Conservation (phyloP, 345 rosid genomes). For the Hypericum androsaemum region DNA sequence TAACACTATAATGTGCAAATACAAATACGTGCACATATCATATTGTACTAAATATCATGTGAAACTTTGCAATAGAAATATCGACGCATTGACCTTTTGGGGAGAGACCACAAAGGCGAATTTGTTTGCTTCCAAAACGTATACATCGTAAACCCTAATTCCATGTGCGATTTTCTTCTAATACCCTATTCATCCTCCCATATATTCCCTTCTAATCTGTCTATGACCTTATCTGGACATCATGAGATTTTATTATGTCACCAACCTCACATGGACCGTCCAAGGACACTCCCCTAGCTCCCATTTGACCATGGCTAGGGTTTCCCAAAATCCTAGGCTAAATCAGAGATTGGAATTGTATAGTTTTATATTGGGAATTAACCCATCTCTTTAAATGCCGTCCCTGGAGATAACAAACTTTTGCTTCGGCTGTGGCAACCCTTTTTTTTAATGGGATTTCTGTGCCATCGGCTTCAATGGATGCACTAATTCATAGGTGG, state of each 20-base stretch:
- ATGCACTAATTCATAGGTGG: constrained; percentile 18
- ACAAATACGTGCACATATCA: too few species aligned
- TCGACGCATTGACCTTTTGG: constrained; percentile 26
- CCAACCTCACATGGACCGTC: not conserved
- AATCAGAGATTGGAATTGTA: constrained; percentile 19
- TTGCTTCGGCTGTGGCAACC: constrained; percentile 1
- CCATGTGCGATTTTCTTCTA: constrained; percentile 34
- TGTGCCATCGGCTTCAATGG: constrained; percentile 10
- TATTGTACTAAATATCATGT: too few species aligned
- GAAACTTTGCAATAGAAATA: not conserved
- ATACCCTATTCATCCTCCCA: constrained; percentile 56
- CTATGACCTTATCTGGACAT: constrained; percentile 20
- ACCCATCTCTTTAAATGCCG: constrained; percentile 13
- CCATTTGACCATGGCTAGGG: constrained; percentile 20
- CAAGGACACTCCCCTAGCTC: not conserved
- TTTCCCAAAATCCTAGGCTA: constrained; percentile 35
- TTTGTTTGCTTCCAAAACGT: constrained; percentile 41
- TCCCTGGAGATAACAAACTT: constrained; percentile 5
- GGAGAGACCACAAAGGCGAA: constrained; percentile 26
- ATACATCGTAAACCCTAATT: constrained; percentile 35
- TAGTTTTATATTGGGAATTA: constrained; percentile 13
- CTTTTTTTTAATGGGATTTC: constrained; percentile 9
- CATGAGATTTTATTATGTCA: constrained; percentile 24
- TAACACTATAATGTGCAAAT: too few species aligned
- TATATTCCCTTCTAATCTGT: constrained; percentile 46